A percentile compares a stretch with the other conserved stretches of the same genome.
phyloP scores from a whole-genome alignment of 345 rosid species.

The Euphorbia tirucalli region DNA sequence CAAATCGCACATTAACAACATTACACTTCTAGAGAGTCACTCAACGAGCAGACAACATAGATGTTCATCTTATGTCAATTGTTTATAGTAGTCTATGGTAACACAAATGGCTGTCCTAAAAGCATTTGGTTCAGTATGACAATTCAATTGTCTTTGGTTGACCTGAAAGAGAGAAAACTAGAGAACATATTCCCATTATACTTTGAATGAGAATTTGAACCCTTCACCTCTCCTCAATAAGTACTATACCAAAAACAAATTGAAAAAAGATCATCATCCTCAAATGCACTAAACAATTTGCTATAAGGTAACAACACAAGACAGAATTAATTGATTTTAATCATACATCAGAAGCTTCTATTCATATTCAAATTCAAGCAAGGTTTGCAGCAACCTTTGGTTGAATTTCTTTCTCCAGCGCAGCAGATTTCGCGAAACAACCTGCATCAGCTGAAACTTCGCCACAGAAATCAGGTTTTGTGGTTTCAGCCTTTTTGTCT shows the following conservation, averaged over 20 bases:
- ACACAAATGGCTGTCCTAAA: neutral
- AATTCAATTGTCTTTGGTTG: conserved; percentile 18
- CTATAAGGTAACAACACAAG: conserved; percentile 1
- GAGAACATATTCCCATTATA: conserved; percentile 1
- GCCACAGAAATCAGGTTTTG: conserved; percentile 24
- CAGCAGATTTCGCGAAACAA: conserved; percentile 33
- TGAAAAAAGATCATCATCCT: conserved; percentile 1
- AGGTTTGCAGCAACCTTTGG: conserved; percentile 24
- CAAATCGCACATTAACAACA: neutral
- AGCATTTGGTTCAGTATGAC: conserved; percentile 6
- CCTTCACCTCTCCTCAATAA: neutral
- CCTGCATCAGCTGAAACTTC: conserved; percentile 33
- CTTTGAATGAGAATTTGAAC: conserved; percentile 15
- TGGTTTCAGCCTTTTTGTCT: conserved; percentile 35
- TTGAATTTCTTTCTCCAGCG: conserved; percentile 22
- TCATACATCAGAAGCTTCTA: conserved; percentile 6
- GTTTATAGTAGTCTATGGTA: neutral
- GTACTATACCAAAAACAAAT: conserved; percentile 5
- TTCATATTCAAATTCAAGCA: conserved; percentile 31
- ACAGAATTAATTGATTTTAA: neutral
- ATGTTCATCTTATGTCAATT: conserved; percentile 2
- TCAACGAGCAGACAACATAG: neutral
- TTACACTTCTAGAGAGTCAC: neutral
- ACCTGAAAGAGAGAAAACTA: neutral
- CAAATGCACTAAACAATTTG: neutral